Conservation (phyloP, 805 yeast species). For the Komagataella phaffii region DNA sequence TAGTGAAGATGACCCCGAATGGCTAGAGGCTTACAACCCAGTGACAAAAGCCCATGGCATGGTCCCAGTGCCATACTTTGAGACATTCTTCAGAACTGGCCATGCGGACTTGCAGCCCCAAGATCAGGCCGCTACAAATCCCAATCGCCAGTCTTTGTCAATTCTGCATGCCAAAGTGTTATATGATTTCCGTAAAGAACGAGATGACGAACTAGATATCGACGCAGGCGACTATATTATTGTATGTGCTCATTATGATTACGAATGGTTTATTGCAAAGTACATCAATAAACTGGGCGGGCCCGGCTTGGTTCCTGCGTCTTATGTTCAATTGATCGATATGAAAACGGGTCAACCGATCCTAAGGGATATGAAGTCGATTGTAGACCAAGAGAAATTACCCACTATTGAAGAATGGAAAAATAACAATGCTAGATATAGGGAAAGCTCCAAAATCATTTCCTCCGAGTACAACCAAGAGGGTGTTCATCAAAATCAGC, state of each 20-base stretch:
- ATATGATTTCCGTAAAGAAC: conserved; percentile 76
- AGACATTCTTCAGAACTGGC: conserved; percentile 39
- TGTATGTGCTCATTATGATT: conserved; percentile 91
- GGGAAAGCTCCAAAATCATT: conserved; percentile 50
- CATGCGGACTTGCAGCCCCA: not conserved
- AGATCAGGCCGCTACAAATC: conserved; percentile 5
- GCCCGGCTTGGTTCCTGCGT: conserved; percentile 91
- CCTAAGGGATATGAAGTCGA: conserved; percentile 31
- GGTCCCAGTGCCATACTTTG: conserved; percentile 81
- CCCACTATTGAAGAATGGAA: conserved; percentile 98
- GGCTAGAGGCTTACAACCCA: conserved; percentile 88
- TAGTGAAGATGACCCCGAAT: conserved; percentile 46
- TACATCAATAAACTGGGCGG: conserved; percentile 93
- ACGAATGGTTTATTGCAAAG: conserved; percentile 96
- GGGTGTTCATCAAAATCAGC: not conserved
- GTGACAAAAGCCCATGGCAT: conserved; percentile 63
- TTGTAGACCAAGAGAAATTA: conserved; percentile 48
- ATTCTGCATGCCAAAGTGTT: conserved; percentile 69
- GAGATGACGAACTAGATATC: conserved; percentile 76
- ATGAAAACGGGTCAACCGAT: conserved; percentile 50
- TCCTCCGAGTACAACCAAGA: not conserved
- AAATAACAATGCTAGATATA: conserved; percentile 75
- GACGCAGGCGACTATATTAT: conserved; percentile 79
- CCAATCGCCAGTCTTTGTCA: conserved; percentile 8
- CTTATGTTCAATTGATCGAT: conserved; percentile 79